Base-by-base conservation (phyloP, 179 eudicot genomes). In the Silene vulgaris region DNA sequence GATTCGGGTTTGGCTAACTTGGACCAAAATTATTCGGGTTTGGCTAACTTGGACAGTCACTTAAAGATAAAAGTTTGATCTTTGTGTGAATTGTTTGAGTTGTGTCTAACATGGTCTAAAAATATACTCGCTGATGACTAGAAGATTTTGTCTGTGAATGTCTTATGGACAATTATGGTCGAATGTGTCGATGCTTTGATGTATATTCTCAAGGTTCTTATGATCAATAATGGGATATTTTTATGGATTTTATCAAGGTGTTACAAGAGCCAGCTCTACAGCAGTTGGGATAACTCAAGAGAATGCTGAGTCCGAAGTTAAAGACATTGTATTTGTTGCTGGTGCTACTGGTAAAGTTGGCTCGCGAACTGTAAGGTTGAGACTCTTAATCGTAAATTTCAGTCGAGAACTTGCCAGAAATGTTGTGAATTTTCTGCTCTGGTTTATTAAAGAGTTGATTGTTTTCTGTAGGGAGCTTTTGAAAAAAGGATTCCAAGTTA, bases 331-430 rank as follows among this genome's bases (percentile, higher is more conserved):
- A 35, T 92, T 87, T 88, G 97, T 92, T 76, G 97, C 96, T 74
- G 97, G 97, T 75, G 96, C 96, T 48, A 92, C 97, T 63, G 97
- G 97, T 75, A 87, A 73, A 91, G 97, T 92, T 76, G 97, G 97
- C 3, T 92, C 97, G 5, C 88, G 97, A 76, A 89, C 96, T 52
- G 96, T 91, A 72, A 92, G 97, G 97, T 92, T 62, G 29, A 57
- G 30, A 50, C 48, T 75, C 67, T 21, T 8, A 11, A 17, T 50
- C 12, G 9, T 26, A 29, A 28, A 26, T 29, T 77, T 78, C 69
- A 43, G 37, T 59, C 14, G 20, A 48, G 14, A 5, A 19, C 59
- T 23, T 14, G 2, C 4, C 23, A 7, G 8, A 20, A 73, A 77
- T 17, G 14, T 3, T 65, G 40, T 37, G 48, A 20, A 65, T 17